A percentile compares a stretch with the other conserved stretches of the same genome.
phyloP scores from a whole-genome alignment of 202 grass and related monocot genomes.

The Bolboschoenoplectus hybrid region DNA sequence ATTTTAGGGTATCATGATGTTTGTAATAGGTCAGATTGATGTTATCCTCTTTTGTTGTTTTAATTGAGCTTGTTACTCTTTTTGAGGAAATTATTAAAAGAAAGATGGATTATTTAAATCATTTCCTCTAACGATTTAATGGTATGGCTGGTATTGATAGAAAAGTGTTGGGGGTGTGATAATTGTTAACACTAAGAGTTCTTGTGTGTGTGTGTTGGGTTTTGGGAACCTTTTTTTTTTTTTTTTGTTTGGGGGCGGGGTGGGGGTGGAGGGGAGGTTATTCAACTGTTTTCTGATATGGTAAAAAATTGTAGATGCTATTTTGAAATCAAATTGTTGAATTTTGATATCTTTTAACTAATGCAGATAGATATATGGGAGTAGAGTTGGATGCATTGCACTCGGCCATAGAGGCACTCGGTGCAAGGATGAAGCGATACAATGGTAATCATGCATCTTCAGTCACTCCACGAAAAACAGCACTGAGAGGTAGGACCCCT shows the following conservation, averaged over 20 bases:
- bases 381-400: constrained; percentile 81
- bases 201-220: too few species aligned
- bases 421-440: constrained; percentile 65
- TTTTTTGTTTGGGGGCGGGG: not conserved
- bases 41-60: not conserved
- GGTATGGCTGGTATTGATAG: too few species aligned
- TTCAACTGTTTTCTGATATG: constrained; percentile 22
- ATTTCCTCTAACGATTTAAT: too few species aligned
- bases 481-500: constrained; percentile 43
- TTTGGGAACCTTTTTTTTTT: too few species aligned
- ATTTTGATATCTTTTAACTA: constrained; percentile 31
- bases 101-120: too few species aligned
- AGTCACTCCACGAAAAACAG: constrained; percentile 42
- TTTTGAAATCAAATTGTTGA: not conserved
- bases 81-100: too few species aligned
- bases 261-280: not conserved
- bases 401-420: constrained; percentile 67
- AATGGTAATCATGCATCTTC: constrained; percentile 16
- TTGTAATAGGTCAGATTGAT: not conserved
- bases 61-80: too few species aligned
- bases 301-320: constrained; percentile 5
- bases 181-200: too few species aligned
- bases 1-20: not conserved
- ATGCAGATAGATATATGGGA: constrained; percentile 72
- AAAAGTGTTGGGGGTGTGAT: too few species aligned